A percentile compares a stretch with the other conserved stretches of the same genome.
Conservation (phyloP, 768 basidiomycete genomes). For the Pulveroboletus frians region DNA sequence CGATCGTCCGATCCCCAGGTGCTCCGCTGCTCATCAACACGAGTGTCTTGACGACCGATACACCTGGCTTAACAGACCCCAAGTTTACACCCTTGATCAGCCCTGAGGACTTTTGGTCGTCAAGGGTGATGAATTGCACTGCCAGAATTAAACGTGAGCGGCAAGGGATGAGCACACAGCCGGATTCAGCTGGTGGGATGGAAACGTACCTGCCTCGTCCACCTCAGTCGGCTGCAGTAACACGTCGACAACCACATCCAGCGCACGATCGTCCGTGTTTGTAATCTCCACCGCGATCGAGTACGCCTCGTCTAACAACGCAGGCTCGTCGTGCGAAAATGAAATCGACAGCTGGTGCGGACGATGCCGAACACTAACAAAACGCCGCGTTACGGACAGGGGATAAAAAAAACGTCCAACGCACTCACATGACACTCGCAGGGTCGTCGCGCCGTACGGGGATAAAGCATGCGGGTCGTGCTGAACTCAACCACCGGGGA, state of each 20-base stretch:
- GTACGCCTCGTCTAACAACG: conserved; percentile 77
- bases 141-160: background rate
- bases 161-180: background rate
- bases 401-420: background rate
- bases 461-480: conserved; percentile 50
- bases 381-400: background rate
- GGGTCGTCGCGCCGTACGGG: conserved; percentile 44
- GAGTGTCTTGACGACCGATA: conserved; percentile 55
- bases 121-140: conserved; percentile 62
- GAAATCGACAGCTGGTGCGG: conserved; percentile 53
- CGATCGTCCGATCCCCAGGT: conserved; percentile 67
- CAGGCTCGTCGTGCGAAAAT: conserved; percentile 58
- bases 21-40: conserved; percentile 57
- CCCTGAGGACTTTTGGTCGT: conserved; percentile 58
- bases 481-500: conserved; percentile 55
- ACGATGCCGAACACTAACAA: conserved; percentile 53
- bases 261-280: conserved; percentile 64
- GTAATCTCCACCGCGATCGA: conserved; percentile 65
- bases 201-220: conserved; percentile 59
- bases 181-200: background rate
- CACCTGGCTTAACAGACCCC: conserved; percentile 58
- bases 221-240: conserved; percentile 77
- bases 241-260: conserved; percentile 68
- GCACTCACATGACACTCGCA: conserved; percentile 45
- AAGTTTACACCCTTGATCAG: conserved; percentile 71